Percentiles rank a stretch among this genome's conserved stretches.
Conservation (phyloP, 2,329 filamentous ascomycete genomes). For the Colletotrichum theobromicola region DNA sequence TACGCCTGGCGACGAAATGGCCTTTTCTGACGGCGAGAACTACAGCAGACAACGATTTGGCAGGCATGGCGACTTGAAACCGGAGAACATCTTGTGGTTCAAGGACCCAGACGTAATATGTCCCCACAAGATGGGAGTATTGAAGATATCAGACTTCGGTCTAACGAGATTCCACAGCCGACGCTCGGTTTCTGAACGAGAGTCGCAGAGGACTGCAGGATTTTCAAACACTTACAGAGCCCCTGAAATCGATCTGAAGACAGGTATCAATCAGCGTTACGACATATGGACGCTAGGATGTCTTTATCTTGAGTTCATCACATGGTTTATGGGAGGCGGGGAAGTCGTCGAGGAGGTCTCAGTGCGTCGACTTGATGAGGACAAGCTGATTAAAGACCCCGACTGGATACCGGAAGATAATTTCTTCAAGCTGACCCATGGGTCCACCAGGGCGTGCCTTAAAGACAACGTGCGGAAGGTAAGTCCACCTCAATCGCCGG, state of each 20-base stretch:
- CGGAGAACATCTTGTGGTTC: neutral
- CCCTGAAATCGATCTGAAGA: constrained; percentile 15
- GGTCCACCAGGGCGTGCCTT: neutral
- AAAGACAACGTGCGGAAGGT: neutral
- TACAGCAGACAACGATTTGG: neutral
- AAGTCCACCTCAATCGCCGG: neutral
- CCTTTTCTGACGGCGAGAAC: neutral
- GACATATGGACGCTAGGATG: constrained; percentile 25
- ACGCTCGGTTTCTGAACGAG: neutral
- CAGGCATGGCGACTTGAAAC: neutral
- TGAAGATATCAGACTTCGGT: neutral
- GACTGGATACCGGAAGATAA: neutral
- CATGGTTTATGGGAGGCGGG: constrained; percentile 18
- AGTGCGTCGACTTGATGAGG: neutral
- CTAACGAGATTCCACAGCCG: neutral
- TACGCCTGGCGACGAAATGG: neutral
- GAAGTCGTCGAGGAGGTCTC: neutral
- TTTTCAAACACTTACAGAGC: neutral
- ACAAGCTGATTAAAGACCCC: neutral
- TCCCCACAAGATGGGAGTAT: neutral
- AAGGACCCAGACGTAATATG: neutral
- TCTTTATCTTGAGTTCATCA: constrained; percentile 19
- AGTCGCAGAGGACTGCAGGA: neutral
- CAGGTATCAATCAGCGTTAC: neutral
- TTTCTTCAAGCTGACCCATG: neutral